phyloP scores from a whole-genome alignment of 768 basidiomycete genomes.

The Tephrocybe sp. region DNA sequence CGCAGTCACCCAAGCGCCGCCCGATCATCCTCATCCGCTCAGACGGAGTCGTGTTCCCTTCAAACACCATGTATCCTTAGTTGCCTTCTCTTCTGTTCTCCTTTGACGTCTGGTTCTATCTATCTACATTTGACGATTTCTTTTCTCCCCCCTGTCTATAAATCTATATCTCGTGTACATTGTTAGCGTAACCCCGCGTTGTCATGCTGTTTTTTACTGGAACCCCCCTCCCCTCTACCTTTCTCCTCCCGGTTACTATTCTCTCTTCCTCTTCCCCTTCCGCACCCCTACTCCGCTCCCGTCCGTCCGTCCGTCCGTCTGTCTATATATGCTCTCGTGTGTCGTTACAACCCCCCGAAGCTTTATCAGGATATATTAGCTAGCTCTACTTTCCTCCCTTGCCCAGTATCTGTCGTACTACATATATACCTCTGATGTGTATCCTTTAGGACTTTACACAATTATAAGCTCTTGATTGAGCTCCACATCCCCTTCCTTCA shows the following conservation, averaged over 20 bases:
- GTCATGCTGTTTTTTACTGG: constrained; percentile 25
- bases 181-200: constrained; percentile 14
- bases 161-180: constrained; percentile 22
- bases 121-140: constrained; percentile 1
- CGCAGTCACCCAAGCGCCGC: constrained; percentile 63
- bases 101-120: constrained; percentile 3
- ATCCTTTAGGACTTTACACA: constrained; percentile 9
- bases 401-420: constrained; percentile 6
- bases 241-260: constrained; percentile 1
- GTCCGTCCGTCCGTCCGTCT: constrained; percentile 14
- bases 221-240: constrained; percentile 17
- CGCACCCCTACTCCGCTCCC: constrained; percentile 13
- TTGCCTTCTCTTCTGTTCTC: too few relatives aligned
- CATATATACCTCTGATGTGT: too few relatives aligned
- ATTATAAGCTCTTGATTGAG: not conserved
- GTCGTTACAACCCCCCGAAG: constrained; percentile 18
- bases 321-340: constrained; percentile 19
- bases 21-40: constrained; percentile 81
- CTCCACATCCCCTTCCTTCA: too few relatives aligned
- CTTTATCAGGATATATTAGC: constrained; percentile 17
- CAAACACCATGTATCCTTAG: constrained; percentile 79
- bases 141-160: not conserved
- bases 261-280: constrained; percentile 10
- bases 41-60: constrained; percentile 89
- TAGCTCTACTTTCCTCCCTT: constrained; percentile 4